These are phyloP conservation scores for Digitaria exilis DNA, from an alignment of 202 grass and related monocot species.

Conservation along the genomic window DNA sequence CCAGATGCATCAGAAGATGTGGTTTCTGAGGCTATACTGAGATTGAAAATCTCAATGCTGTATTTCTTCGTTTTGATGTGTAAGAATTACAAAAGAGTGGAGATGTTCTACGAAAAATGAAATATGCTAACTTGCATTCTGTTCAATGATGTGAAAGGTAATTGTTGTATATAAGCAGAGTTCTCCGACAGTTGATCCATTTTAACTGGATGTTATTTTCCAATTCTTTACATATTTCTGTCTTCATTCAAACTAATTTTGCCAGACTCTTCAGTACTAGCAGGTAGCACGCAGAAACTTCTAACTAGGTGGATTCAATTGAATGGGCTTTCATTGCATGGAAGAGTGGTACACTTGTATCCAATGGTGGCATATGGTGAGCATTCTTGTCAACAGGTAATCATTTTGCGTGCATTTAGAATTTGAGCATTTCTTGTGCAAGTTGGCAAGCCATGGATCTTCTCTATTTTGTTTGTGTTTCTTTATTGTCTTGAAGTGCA, in stretches of 20 bases:
- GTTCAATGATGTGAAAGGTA: conserved; percentile 69
- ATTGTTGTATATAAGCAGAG: conserved; percentile 69
- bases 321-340: conserved; percentile 22
- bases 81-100: conserved; percentile 59
- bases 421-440: conserved; percentile 25
- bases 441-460: neutral
- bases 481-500: neutral
- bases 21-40: conserved; percentile 64
- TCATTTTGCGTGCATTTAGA: conserved; percentile 33
- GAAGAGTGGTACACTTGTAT: conserved; percentile 35
- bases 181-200: conserved; percentile 38
- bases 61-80: conserved; percentile 67
- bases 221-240: conserved; percentile 24
- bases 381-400: conserved; percentile 34
- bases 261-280: conserved; percentile 51
- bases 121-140: conserved; percentile 64
- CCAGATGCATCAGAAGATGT: conserved; percentile 81
- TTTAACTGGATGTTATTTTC: conserved; percentile 38
- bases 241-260: conserved; percentile 52
- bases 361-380: conserved; percentile 43
- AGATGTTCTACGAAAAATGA: conserved; percentile 54
- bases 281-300: conserved; percentile 55
- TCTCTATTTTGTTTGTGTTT: neutral
- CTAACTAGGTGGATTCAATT: conserved; percentile 33
- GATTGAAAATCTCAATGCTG: conserved; percentile 49